phyloP scores from a whole-genome alignment of 2,329 filamentous ascomycete species.

The Podosphaera fusca region DNA sequence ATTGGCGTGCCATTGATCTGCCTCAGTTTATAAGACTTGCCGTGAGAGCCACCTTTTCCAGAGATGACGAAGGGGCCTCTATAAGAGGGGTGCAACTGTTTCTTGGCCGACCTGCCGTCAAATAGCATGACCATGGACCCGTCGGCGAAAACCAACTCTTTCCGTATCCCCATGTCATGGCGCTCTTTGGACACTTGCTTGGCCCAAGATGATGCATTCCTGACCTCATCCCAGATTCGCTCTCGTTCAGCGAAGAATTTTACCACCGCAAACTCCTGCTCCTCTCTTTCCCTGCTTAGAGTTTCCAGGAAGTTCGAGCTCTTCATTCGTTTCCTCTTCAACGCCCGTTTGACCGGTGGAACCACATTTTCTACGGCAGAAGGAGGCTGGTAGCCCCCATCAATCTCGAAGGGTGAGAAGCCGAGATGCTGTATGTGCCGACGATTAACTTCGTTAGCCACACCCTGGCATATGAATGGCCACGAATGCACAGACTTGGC shows the following conservation, averaged over 20 bases:
- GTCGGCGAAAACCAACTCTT: not conserved
- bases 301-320: not conserved
- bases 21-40: not conserved
- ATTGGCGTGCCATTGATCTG: constrained; percentile 1
- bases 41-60: not conserved
- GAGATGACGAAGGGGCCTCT: not conserved
- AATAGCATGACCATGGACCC: not conserved
- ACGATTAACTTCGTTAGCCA: not conserved
- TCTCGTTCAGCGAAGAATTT: not conserved
- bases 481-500: not conserved
- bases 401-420: no score
- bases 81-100: not conserved
- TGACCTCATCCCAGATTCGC: not conserved
- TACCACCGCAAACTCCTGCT: not conserved
- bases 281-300: not conserved
- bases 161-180: not conserved
- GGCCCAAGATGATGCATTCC: not conserved
- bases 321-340: not conserved
- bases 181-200: not conserved
- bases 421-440: not conserved
- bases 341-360: not conserved
- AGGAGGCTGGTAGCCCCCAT: no score
- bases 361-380: not conserved
- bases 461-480: not conserved
- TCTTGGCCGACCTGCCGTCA: constrained; percentile 1